These are phyloP conservation scores for Pseudopyricularia cyperi DNA, from an alignment of 2,329 filamentous ascomycete genomes.

Conservation along the genomic window DNA sequence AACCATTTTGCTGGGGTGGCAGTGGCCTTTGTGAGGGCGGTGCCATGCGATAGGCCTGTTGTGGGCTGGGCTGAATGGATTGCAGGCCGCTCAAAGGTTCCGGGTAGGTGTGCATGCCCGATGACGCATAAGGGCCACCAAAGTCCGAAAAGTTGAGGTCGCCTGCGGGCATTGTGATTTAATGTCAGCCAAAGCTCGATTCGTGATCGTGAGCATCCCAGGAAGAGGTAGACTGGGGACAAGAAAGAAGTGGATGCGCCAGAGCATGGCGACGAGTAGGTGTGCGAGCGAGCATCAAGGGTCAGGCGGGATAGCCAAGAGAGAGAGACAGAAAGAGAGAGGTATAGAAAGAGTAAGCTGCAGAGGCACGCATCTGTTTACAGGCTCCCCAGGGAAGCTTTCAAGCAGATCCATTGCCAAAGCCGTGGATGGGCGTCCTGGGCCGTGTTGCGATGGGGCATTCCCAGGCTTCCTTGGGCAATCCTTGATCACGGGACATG, in stretches of 20 bases:
- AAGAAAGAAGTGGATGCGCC: not conserved
- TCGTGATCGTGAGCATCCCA: not conserved
- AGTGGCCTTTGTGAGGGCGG: constrained; percentile 20
- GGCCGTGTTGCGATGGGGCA: not conserved
- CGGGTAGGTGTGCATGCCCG: constrained; percentile 30
- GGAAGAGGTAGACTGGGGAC: not conserved
- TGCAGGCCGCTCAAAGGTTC: constrained; percentile 28
- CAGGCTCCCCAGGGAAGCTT: not conserved
- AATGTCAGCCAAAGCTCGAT: constrained; percentile 22
- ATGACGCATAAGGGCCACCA: constrained; percentile 34
- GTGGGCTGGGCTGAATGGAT: constrained; percentile 39
- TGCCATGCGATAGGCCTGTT: constrained; percentile 26
- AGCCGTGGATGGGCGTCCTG: not conserved
- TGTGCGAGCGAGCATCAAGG: not conserved
- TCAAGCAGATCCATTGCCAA: not conserved
- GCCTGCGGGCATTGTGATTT: constrained; percentile 34
- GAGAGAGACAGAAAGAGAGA: not conserved
- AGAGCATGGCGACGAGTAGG: not conserved
- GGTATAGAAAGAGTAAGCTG: not conserved
- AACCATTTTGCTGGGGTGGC: constrained; percentile 9
- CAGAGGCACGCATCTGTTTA: not conserved
- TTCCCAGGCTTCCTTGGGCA: not conserved
- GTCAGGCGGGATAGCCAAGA: not conserved
- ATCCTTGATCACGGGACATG: constrained; percentile 42
- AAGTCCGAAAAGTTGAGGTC: constrained; percentile 46